Base-by-base conservation (phyloP, 2,329 filamentous ascomycete species). In the Elsinoe necatrix region DNA sequence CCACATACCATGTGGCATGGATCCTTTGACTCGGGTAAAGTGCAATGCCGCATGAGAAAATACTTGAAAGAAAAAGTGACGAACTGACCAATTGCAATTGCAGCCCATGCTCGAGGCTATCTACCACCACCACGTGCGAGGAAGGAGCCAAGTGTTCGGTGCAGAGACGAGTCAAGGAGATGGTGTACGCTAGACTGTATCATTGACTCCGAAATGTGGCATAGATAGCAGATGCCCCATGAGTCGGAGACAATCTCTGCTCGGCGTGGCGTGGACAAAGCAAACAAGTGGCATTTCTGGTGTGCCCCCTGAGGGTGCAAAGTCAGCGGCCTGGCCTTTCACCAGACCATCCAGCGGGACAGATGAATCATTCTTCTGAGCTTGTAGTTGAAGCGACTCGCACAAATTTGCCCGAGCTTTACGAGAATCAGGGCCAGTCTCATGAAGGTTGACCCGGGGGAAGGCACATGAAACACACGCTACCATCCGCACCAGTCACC, bases 401-500 rank as follows among this genome's bases (percentile, higher is more conserved):
- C 48, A 52, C 48, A 52, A 39, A 52, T 11, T 39, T 52, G 48
- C 48, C 48, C 29, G 48, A 34, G 48, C 48, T 52, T 52, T 52
- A 52, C 48, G 48, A 52, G 48, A 39, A 21, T 52, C 48, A 52
- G 48, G 48, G 48, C 31, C 34, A 39, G 48, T 52, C 48, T 29
- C 48, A 31, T 52, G 48, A 45, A 45, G 41, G 41, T 45, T 20
- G 41, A 25, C 18, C n/a, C 29, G 16, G 48, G 29, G 48, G 48
- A 39, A 37, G 31, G 48, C 48, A 52, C 48, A 52, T 52, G 48
- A 52, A 52, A 52, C 48, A 52, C 48, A 52, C 48, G 48, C 48
- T 52, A 52, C 48, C 48, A 31, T 52, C 48, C 34, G 48, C 48
- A 52, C 48, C 48, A 48, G 21, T 31, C 34, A 6, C 34, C 14